phyloP scores from a whole-genome alignment of 2,329 filamentous ascomycete genomes.

The Ploettnerulaceae sp. region DNA sequence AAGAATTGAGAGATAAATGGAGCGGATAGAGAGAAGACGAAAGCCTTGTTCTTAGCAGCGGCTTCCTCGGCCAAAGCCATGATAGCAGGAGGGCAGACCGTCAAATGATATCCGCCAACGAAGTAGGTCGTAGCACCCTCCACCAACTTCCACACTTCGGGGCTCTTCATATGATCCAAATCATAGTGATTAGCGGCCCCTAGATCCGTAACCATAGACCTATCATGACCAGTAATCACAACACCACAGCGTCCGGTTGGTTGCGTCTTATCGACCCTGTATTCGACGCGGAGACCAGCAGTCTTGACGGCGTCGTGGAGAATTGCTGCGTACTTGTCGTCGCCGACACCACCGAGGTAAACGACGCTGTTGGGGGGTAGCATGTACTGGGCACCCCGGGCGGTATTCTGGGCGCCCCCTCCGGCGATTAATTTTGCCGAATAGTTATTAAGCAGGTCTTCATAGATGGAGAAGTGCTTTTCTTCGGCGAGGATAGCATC shows the following conservation, averaged over 20 bases:
- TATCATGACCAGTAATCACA: slow-evolving; percentile 94
- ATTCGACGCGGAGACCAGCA: slow-evolving; percentile 88
- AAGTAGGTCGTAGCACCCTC: slow-evolving; percentile 87
- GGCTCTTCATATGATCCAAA: slow-evolving; percentile 84
- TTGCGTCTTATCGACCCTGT: slow-evolving; percentile 79
- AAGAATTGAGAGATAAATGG: slow-evolving; percentile 98
- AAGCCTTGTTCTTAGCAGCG: slow-evolving; percentile 81
- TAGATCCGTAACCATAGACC: slow-evolving; percentile 90
- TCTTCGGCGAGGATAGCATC: slow-evolving; percentile 95
- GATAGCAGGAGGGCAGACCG: slow-evolving; percentile 87
- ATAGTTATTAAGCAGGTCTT: slow-evolving; percentile 88
- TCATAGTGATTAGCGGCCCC: slow-evolving; percentile 97
- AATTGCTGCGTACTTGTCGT: slow-evolving; percentile 91
- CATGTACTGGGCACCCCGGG: slow-evolving; percentile 93
- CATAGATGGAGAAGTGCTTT: slow-evolving; percentile 84
- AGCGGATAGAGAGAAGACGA: slow-evolving; percentile 86
- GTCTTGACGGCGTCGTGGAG: slow-evolving; percentile 80
- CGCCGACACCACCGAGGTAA: slow-evolving; percentile 89
- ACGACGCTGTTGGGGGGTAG: slow-evolving; percentile 84
- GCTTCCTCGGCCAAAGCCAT: slow-evolving; percentile 88
- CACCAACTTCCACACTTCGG: slow-evolving; percentile 86
- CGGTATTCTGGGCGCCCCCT: slow-evolving; percentile 95
- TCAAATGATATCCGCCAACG: slow-evolving; percentile 95
- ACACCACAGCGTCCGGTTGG: slow-evolving; percentile 93
- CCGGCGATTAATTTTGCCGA: slow-evolving; percentile 93